A percentile compares a stretch with the other conserved stretches of the same genome.
Conservation (phyloP, 2,329 filamentous ascomycete species). For the Pseudocercospora crystallina region DNA sequence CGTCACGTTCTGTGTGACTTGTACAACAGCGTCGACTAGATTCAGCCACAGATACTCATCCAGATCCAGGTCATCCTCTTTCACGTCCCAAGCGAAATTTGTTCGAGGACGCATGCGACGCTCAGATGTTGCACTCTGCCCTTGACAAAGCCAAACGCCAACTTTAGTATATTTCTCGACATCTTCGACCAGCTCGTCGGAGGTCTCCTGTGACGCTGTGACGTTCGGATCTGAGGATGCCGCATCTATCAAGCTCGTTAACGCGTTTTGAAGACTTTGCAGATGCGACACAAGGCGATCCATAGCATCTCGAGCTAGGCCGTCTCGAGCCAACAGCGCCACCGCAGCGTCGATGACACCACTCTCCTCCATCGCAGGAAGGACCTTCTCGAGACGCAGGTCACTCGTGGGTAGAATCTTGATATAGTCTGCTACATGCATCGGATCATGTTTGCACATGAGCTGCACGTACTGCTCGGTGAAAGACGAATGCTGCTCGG, state of each 20-base stretch:
- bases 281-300: conserved; percentile 79
- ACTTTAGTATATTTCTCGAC: conserved; percentile 89
- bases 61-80: conserved; percentile 58
- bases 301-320: conserved; percentile 81
- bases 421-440: conserved; percentile 83
- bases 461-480: conserved; percentile 83
- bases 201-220: conserved; percentile 61
- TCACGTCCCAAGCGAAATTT: conserved; percentile 44
- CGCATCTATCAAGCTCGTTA: conserved; percentile 70
- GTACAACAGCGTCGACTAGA: conserved; percentile 62
- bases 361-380: conserved; percentile 84
- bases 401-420: conserved; percentile 73
- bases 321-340: conserved; percentile 84
- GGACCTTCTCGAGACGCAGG: conserved; percentile 72
- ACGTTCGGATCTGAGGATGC: conserved; percentile 57
- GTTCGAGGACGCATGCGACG: conserved; percentile 35
- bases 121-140: conserved; percentile 66
- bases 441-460: conserved; percentile 82
- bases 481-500: conserved; percentile 54
- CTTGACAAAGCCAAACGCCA: conserved; percentile 92
- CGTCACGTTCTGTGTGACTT: conserved; percentile 48
- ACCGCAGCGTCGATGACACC: conserved; percentile 92
- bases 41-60: conserved; percentile 68
- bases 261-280: conserved; percentile 72
- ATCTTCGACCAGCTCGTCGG: conserved; percentile 71